Base-by-base conservation (phyloP, 129 eudicot species). In the Pittosporum tobira region DNA sequence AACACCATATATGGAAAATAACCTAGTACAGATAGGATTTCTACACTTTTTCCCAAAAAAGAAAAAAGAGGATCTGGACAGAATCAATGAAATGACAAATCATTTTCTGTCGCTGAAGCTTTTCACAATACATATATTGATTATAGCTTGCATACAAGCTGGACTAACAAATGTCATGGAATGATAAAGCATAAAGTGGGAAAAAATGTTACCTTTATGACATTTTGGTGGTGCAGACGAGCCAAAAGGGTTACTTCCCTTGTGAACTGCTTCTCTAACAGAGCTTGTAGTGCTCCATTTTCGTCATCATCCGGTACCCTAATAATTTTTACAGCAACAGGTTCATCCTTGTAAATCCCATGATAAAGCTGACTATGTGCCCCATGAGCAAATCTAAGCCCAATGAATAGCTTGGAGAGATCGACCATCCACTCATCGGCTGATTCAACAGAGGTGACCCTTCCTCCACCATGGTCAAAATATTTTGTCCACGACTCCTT, bases 311-410 rank as follows among this genome's bases (percentile, higher is more conserved):
- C 95, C 10, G 94, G 94, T 5, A 74, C 70, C 64, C 85, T 67
- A 20, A 88, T 88, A 26, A 88, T 77, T 67, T 89, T 89, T 36
- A 89, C 85, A 1, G 97, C 97, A 59, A 85, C 97, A 3, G 88
- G 64, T 71, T 85, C 88, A 25, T 80, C 88, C 62, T 70, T 85
- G 43, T 89, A 89, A 2, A 68, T 57, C 0, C 95, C 97, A 82
- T 80, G 97, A 77, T 82, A 85, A 73, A 89, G 97, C 58, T 75
- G 83, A 70, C 97, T 89, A 57, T 89, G 81, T 2, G 95, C 97
- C 29, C 97, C 97, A 61, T 85, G 88, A 73, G 97, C 97, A 82
- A 89, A 89, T 65, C 81, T 82, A 63, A 67, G 81, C 42, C 97
- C 97, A 24, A 89, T 70, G 19, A 80, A 73, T 21, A 90, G 74